phyloP scores from a whole-genome alignment of 139 green algal species.

The Coccomyxa sp. region DNA sequence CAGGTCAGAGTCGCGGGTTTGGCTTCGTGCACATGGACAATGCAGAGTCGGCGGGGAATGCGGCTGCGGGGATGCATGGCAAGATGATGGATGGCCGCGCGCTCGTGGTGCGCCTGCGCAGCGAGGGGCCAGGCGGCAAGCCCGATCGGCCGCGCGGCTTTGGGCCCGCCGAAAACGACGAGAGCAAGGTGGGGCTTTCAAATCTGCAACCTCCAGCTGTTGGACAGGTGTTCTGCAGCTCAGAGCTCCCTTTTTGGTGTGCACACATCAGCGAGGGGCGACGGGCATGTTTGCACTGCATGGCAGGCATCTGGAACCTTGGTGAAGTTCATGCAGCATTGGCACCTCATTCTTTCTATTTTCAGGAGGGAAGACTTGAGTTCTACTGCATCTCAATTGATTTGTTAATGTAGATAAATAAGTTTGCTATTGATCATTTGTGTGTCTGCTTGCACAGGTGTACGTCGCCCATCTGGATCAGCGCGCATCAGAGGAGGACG shows the following conservation, averaged over 20 bases:
- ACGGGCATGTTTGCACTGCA: no score
- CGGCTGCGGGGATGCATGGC: constrained; percentile 38
- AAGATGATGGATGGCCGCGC: constrained; percentile 26
- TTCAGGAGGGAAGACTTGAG: no score
- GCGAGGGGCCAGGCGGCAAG: neutral
- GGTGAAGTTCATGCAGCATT: no score
- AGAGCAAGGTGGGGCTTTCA: constrained; percentile 15
- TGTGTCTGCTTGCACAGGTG: constrained; percentile 2
- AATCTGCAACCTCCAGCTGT: no score
- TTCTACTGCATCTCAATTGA: no score
- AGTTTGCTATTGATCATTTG: no score
- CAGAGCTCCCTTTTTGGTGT: no score
- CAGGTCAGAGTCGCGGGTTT: constrained; percentile 53
- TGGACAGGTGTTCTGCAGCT: no score
- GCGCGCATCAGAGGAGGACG: constrained; percentile 11
- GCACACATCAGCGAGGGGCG: no score
- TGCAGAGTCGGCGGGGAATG: constrained; percentile 40
- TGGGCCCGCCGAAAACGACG: constrained; percentile 13
- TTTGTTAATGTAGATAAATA: no score
- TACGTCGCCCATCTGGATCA: constrained; percentile 36
- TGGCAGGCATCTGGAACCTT: no score
- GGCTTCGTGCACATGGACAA: constrained; percentile 87
- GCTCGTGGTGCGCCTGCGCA: constrained; percentile 18
- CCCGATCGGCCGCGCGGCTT: neutral
- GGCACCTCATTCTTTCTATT: no score